Evolutionary conservation across 225 moss, liverwort and hornwort species (phyloP), one percentile per base, ranked within the genome.

Genomic region (Marchantia polymorpha): DNA sequence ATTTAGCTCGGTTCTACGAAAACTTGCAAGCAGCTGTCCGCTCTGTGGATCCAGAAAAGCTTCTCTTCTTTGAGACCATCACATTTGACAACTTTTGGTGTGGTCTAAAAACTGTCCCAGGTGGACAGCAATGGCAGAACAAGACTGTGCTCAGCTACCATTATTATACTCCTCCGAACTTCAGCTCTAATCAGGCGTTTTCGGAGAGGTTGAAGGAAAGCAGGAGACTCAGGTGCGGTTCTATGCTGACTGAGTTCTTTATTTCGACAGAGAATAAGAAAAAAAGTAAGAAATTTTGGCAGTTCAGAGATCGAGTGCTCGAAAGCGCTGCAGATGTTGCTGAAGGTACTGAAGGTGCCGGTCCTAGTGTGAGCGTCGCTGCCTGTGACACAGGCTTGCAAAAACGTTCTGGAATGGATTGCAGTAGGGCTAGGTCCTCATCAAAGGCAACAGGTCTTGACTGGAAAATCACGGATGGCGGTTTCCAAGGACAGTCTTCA

Each of bases 221-320:
- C 83, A 90, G 81, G 82, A 87, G 84, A 81, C 91, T 94, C 6
- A 88, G 91, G 14, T 94, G 94, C 52, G 94, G 92, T 46, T 91
- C 92, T 71, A 92, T 94, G 94, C 84, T 94, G 13, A 94, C 94
- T 0, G 94, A 94, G 72, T 94, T 94, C 77, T 94, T 92, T 73
- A 86, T 94, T 61, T 90, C 91, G 19, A 87, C 85, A 8, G 79
- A 76, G 64, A 22, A 78, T 71, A 30, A 7, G 23, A 58, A 64
- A 66, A 39, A 46, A 51, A 27, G 65, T 7, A 77, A 63, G 30
- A 72, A 50, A 31, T 86, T 77, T 58, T 69, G 72, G 64, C 56
- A 76, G 52, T 29, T 83, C 22, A 49, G 51, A 22, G 26, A 76
- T 64, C 27, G 27, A 10, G 22, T 82, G 2, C 81, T 84, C 23